Percentiles rank a stretch among this genome's conserved stretches.
Conservation (phyloP, 2,329 filamentous ascomycete species). For the Nannizziopsis arthrosporioides region DNA sequence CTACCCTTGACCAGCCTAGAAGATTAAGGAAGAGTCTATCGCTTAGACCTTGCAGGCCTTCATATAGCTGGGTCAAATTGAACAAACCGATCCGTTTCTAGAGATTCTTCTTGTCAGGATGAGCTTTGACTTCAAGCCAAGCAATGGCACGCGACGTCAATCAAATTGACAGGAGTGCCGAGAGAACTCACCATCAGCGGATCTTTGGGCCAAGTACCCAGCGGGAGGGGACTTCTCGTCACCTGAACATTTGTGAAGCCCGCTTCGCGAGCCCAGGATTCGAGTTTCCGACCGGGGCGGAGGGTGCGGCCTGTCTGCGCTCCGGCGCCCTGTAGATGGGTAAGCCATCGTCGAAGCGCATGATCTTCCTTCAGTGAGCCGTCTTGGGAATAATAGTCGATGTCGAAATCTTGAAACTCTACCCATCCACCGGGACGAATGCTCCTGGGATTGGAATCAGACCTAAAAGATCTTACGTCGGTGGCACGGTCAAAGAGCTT, state of each 20-base stretch:
- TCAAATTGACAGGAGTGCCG: slow-evolving; percentile 35
- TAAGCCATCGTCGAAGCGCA: slow-evolving; percentile 3
- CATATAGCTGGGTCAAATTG: slow-evolving; percentile 12
- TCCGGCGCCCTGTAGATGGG: slow-evolving; percentile 25
- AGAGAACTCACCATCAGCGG: slow-evolving; percentile 17
- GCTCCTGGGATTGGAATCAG: slow-evolving; percentile 2
- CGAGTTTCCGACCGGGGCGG: slow-evolving; percentile 11
- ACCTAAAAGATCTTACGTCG: background rate
- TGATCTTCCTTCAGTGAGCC: slow-evolving; percentile 9
- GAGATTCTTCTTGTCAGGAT: too few species aligned
- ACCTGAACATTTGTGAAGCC: slow-evolving; percentile 19
- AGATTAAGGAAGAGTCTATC: slow-evolving; percentile 13
- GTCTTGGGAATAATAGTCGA: slow-evolving; percentile 20
- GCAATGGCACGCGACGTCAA: slow-evolving; percentile 12
- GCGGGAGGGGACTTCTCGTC: slow-evolving; percentile 17
- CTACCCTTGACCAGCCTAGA: slow-evolving; percentile 15
- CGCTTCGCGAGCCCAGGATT: slow-evolving; percentile 16
- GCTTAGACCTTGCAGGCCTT: slow-evolving; percentile 17
- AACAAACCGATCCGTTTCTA: slow-evolving; percentile 16
- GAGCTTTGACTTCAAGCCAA: too few species aligned
- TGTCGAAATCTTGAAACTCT: slow-evolving; percentile 30
- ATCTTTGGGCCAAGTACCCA: slow-evolving; percentile 21
- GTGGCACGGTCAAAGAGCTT: background rate
- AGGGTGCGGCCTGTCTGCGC: slow-evolving; percentile 19
- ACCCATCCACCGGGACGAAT: slow-evolving; percentile 34